Base-by-base conservation (phyloP, 1,284 basidiomycete species). In the Marasmius oreades region DNA sequence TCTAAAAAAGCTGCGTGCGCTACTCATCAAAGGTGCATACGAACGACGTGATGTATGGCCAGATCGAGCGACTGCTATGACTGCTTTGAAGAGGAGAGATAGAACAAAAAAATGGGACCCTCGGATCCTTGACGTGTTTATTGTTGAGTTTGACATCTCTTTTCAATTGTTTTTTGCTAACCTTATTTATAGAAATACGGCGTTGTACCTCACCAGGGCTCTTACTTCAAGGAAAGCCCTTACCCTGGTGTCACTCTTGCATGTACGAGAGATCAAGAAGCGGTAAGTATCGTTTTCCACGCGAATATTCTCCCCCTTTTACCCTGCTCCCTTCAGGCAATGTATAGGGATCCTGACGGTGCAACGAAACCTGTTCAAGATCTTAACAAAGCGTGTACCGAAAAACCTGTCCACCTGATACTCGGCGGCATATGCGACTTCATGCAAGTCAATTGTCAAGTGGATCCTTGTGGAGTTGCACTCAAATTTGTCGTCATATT, bases 31-130 rank as follows among this genome's bases (percentile, higher is more conserved):
- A 24, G 63, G 70, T 8, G 80, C 83, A 0, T 70, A 72, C 26
- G 73, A 75, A 60, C 75, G 83, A 11, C 70, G 70, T 5, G 73
- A 80, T 56, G 67, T 71, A 18, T 85, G 83, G 84, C 66, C 73
- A 1, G 72, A 71, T 55, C 72, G 73, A 5, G 67, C 73, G 33
- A 64, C 66, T 8, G 81, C 82, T 0, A 66, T 67, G 57, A 50
- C 46, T 2, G 66, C 70, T 12, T 65, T 82, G 18, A 70, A 63
- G 51, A 60, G 59, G 51, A 63, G 67, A 47, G 59, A 68, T 56
- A 58, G 72, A 46, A 66, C 69, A 14, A 65, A 67, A 55, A 66
- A 66, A 26, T 86, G 84, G 84, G 77, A 86, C 63, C 66, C 69
- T 3, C 63, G 72, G 7, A 76, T 84, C 20, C 55, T 79, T 31